Evolutionary conservation across 768 basidiomycete genomes (phyloP), one percentile per base, ranked within the genome.

Genomic region (Pholiota molesta): DNA sequence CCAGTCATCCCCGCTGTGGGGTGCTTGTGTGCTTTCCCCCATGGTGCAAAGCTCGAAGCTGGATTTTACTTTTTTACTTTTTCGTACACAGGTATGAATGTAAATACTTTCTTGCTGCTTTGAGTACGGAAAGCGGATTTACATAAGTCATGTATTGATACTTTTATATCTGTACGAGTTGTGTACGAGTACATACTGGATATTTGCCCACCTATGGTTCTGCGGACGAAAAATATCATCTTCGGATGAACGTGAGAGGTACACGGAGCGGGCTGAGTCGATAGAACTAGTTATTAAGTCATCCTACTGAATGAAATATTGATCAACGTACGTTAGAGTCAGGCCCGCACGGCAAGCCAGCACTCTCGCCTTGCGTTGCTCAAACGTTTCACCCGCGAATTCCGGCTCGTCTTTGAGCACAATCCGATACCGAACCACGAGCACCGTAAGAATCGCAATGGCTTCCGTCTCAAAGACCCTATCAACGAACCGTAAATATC

Each of bases 391-490:
- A 11, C 67, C 62, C 0, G 77, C 75, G 67, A 81, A 84, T 60
- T 81, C 73, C 7, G 80, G 79, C 52, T 86, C 84, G 29, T 84
- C 81, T 62, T 79, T 80, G 28, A 85, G 67, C 49, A 79, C 77
- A 54, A 86, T 76, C 62, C 75, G 78, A 69, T 82, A 86, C 26
- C 69, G 73, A 8, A 73, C 73, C 14, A 86, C 68, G 31, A 87
- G 66, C 71, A 81, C 75, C 16, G 83, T 80, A n/a, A 87, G 71
- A 44, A 81, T 77, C 6, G 80, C 83, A 47, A 84, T 74, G 28
- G 74, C 81, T 68, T 84, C 82, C 1, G 80, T 82, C 69, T 86
- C 84, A 17, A 76, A 77, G 68, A 83, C 84, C 64, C 81, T 83
- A 8, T 44, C 52, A 64, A 33, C 21, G 21, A 9, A 57, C 57